Base-by-base conservation (phyloP, 768 basidiomycete species). In the Vararia minispora region DNA sequence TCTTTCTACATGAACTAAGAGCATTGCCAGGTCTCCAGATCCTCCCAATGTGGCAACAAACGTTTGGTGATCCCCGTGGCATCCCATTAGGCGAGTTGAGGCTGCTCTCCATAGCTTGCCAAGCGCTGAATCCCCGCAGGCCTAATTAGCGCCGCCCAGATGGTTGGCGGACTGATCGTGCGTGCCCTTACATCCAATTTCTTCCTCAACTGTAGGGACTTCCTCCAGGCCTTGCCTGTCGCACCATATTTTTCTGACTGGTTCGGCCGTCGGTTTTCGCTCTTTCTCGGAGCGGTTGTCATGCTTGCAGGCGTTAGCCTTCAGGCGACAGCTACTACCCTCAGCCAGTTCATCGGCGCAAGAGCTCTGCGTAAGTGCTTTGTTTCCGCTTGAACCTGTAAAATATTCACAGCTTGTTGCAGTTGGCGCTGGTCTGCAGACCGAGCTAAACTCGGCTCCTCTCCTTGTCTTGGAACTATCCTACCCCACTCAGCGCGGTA, bases 21-120 rank as follows among this genome's bases (percentile, higher is more conserved):
- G n/a, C n/a, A n/a, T n/a, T n/a, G n/a, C 2, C 41, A 79, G 80
- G 79, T 41, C 61, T 84, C 21, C 79, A 81, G 54, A 75, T 80
- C 42, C 57, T 82, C 18, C 73, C 74, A 10, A 69, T 68, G 25
- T 83, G 79, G 77, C 66, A 73, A 49, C 42, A 60, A 0, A 74
- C 64, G 49, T 81, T 78, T 49, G 39, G 65, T 33, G 34, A 66
- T 41, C 80, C 81, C 3, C 47, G 60, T 28, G 71, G 73, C 3
- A 66, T 61, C 48, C 60, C 56, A 12, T 50, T 79, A 37, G 77
- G 76, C 71, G 36, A 11, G 39, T 40, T 7, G 12, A 16, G 31
- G 40, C 2, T 17, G 28, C 7, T 8, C 30, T 27, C 27, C 18
- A 17, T 37, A 12, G 28, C 27, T 28, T 27, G 20, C 16, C 5